Conservation (phyloP, 306 rosid species). For the Urtica urens region DNA sequence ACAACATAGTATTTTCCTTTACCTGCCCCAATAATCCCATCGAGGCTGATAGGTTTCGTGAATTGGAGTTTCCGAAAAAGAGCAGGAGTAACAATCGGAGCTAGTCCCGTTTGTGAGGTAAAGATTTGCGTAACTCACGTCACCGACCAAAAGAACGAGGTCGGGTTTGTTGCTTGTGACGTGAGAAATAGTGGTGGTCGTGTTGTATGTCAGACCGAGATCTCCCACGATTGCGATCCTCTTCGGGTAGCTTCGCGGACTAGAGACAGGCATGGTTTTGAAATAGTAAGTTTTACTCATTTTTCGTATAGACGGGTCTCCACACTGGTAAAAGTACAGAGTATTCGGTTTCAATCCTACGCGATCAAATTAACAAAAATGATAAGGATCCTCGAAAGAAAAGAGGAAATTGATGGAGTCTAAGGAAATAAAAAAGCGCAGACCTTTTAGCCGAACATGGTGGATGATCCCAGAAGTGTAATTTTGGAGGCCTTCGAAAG, state of each 20-base stretch:
- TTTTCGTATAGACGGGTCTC: conserved; percentile 54
- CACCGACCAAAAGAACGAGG: conserved; percentile 68
- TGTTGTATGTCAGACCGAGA: conserved; percentile 84
- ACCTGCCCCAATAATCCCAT: conserved; percentile 98
- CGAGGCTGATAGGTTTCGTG: conserved; percentile 89
- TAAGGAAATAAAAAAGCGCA: not conserved
- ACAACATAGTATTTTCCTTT: not conserved
- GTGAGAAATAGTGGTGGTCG: conserved; percentile 65
- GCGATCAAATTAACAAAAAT: not conserved
- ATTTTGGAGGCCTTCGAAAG: conserved; percentile 70
- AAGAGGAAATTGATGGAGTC: not conserved
- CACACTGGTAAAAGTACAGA: conserved; percentile 53
- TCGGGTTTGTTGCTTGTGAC: conserved; percentile 51
- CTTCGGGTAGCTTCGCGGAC: conserved; percentile 45
- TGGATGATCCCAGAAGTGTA: conserved; percentile 87
- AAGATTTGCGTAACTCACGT: conserved; percentile 61
- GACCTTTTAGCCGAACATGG: conserved; percentile 71
- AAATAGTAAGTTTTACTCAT: conserved; percentile 47
- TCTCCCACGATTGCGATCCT: conserved; percentile 67
- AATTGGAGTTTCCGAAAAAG: conserved; percentile 57
- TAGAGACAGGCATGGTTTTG: conserved; percentile 62
- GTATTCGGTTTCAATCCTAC: conserved; percentile 61
- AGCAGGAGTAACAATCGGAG: conserved; percentile 65
- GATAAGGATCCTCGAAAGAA: not conserved
- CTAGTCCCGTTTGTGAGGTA: conserved; percentile 87